Conservation (phyloP, 495 filamentous ascomycete genomes). For the Penicillium desertorum region DNA sequence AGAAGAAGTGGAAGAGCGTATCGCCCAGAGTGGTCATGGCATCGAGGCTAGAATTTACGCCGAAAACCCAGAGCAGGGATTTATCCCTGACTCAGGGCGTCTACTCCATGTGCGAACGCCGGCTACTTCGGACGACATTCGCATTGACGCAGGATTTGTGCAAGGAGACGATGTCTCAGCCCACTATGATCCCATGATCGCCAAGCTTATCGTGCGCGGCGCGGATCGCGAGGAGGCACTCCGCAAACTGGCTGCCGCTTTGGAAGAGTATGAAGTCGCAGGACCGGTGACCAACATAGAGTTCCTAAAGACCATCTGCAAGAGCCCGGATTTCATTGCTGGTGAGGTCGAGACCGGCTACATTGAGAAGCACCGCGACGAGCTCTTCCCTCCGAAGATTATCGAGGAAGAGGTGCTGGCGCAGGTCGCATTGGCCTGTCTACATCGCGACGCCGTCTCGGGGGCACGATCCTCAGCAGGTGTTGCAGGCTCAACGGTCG, state of each 20-base stretch:
- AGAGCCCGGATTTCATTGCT: constrained; percentile 74
- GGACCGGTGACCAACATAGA: constrained; percentile 95
- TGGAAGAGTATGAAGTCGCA: constrained; percentile 89
- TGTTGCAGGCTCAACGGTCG: constrained; percentile 39
- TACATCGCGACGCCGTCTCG: constrained; percentile 42
- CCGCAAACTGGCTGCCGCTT: constrained; percentile 74
- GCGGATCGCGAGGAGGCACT: constrained; percentile 76
- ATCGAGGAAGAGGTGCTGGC: constrained; percentile 67
- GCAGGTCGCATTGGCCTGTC: constrained; percentile 77
- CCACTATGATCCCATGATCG: constrained; percentile 99
- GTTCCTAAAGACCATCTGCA: constrained; percentile 84
- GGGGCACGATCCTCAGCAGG: constrained; percentile 21
- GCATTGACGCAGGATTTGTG: constrained; percentile 91
- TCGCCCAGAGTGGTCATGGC: constrained; percentile 74
- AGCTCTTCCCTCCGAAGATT: constrained; percentile 59
- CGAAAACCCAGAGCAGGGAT: constrained; percentile 85
- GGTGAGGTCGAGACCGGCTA: constrained; percentile 95
- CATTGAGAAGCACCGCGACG: constrained; percentile 80
- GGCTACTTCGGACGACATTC: constrained; percentile 62
- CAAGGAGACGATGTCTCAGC: constrained; percentile 89
- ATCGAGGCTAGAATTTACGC: constrained; percentile 97
- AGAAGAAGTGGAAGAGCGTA: constrained; percentile 73
- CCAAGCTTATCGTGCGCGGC: constrained; percentile 93
- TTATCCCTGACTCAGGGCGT: constrained; percentile 91
- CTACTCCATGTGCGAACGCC: constrained; percentile 82